Conservation (phyloP, 768 basidiomycete species). For the Macrolepiota fuliginosa region DNA sequence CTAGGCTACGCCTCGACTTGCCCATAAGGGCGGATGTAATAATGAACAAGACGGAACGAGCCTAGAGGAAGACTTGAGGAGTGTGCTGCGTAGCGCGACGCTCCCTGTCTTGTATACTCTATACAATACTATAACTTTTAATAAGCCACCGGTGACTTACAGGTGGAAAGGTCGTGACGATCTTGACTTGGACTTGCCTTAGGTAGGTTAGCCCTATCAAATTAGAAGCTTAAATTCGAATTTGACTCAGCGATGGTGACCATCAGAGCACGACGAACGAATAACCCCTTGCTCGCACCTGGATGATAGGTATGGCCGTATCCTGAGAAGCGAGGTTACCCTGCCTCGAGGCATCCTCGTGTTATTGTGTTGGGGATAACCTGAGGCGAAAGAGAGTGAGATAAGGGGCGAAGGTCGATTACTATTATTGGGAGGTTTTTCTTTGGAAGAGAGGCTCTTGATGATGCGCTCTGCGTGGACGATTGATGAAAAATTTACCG, state of each 20-base stretch:
- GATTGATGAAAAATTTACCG: not conserved
- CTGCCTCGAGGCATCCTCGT: constrained; percentile 2
- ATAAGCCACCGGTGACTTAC: not conserved
- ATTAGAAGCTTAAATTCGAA: constrained; percentile 2
- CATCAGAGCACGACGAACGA: not conserved
- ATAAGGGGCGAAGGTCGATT: not conserved
- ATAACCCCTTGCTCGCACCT: not conserved
- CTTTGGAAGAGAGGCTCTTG: not conserved
- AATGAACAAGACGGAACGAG: not conserved
- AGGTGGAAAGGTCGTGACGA: not conserved
- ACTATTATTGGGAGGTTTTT: not conserved
- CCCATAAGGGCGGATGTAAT: not conserved
- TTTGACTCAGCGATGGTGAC: constrained; percentile 2
- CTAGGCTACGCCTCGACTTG: not conserved
- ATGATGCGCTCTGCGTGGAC: not conserved
- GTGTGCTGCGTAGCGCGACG: not conserved
- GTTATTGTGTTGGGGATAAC: not conserved
- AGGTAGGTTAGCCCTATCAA: not conserved
- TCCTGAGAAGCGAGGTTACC: not conserved
- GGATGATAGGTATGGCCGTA: not conserved
- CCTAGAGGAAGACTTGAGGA: not conserved
- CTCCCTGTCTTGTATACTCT: not conserved
- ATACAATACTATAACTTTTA: too few species aligned
- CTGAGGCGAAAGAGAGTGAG: not conserved
- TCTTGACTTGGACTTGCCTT: not conserved